Conservation (phyloP, 495 filamentous ascomycete genomes). For the Bacidia rubella region DNA sequence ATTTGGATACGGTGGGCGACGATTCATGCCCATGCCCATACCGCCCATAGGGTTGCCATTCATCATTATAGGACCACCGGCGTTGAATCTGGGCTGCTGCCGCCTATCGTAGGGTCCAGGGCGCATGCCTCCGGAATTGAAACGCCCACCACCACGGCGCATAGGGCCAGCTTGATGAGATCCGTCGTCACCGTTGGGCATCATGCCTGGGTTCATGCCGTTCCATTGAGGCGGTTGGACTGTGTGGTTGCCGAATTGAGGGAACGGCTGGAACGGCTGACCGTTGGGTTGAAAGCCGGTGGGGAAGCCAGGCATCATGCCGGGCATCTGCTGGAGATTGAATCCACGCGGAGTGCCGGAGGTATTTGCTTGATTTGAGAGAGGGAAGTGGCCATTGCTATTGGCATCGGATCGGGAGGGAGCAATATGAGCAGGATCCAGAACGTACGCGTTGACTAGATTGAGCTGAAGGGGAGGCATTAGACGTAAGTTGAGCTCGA, state of each 20-base stretch:
- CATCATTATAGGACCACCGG: slow-evolving; percentile 23
- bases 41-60: slow-evolving; percentile 10
- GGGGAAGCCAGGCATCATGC: slow-evolving; percentile 31
- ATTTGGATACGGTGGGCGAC: slow-evolving; percentile 29
- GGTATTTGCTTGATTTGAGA: slow-evolving; percentile 54
- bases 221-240: slow-evolving; percentile 33
- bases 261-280: slow-evolving; percentile 26
- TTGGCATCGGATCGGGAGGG: slow-evolving; percentile 91
- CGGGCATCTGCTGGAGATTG: slow-evolving; percentile 61
- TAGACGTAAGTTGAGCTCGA: background rate
- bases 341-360: slow-evolving; percentile 89
- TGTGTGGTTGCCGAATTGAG: slow-evolving; percentile 38
- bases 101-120: slow-evolving; percentile 49
- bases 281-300: slow-evolving; percentile 30
- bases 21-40: slow-evolving; percentile 5
- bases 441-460: slow-evolving; percentile 83
- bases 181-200: slow-evolving; percentile 24
- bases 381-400: slow-evolving; percentile 89
- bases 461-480: slow-evolving; percentile 46
- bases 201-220: slow-evolving; percentile 25
- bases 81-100: slow-evolving; percentile 20
- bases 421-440: slow-evolving; percentile 86
- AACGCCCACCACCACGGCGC: slow-evolving; percentile 41
- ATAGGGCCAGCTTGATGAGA: slow-evolving; percentile 44
- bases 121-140: slow-evolving; percentile 28